Conservation (phyloP, 1,139 yeast species). For the Diutina sp. region DNA sequence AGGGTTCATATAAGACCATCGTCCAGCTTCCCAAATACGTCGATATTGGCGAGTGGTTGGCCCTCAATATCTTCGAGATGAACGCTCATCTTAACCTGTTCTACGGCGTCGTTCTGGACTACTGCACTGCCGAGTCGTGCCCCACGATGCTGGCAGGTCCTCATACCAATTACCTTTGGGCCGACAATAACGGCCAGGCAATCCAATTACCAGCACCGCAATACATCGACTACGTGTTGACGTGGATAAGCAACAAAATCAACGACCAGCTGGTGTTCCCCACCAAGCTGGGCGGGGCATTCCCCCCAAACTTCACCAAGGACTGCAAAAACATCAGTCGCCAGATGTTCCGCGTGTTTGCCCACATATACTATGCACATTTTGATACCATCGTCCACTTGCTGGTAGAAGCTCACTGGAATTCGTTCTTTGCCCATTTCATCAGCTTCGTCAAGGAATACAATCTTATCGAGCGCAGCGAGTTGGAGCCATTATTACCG, state of each 20-base stretch:
- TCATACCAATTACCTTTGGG: constrained; percentile 82
- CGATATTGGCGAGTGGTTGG: constrained; percentile 91
- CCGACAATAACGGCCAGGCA: constrained; percentile 65
- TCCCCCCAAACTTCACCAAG: constrained; percentile 73
- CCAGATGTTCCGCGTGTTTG: constrained; percentile 94
- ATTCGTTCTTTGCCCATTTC: constrained; percentile 94
- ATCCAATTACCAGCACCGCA: constrained; percentile 85
- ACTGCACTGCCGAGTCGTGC: constrained; percentile 75
- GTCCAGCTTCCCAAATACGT: constrained; percentile 93
- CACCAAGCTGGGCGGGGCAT: constrained; percentile 85
- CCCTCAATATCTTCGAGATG: constrained; percentile 81
- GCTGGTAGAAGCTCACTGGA: constrained; percentile 95
- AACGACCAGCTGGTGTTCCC: constrained; percentile 89
- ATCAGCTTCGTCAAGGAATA: constrained; percentile 79
- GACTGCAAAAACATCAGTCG: constrained; percentile 78
- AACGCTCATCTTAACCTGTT: constrained; percentile 79
- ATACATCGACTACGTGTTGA: constrained; percentile 80
- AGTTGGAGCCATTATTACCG: constrained; percentile 65
- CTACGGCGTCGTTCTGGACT: constrained; percentile 79
- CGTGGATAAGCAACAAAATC: constrained; percentile 81
- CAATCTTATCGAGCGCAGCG: constrained; percentile 64
- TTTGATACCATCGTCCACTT: constrained; percentile 85
- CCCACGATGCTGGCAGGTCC: constrained; percentile 98
- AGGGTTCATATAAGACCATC: constrained; percentile 94
- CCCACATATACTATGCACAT: constrained; percentile 89